Percentiles rank a stretch among this genome's conserved stretches.
These are phyloP conservation scores for Suhomyces bribrorum DNA, from an alignment of 1,139 yeast species.

Conservation along the genomic window DNA sequence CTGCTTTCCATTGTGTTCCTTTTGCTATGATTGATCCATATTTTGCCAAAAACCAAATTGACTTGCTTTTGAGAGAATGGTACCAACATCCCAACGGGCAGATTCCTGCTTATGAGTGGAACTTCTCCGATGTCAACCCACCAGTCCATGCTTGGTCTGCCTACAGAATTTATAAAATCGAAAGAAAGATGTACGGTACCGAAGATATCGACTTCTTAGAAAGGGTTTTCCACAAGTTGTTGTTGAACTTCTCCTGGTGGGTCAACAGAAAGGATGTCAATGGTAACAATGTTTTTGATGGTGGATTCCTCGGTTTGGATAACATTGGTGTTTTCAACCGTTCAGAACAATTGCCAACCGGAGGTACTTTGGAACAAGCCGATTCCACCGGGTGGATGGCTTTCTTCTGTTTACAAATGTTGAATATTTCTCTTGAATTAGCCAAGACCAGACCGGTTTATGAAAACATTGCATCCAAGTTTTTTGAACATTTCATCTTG, in stretches of 20 bases:
- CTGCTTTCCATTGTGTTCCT: slow-evolving; percentile 95
- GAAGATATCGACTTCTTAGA: slow-evolving; percentile 87
- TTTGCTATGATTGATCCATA: slow-evolving; percentile 94
- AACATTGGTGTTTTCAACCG: slow-evolving; percentile 93
- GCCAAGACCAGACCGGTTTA: slow-evolving; percentile 85
- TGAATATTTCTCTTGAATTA: slow-evolving; percentile 88
- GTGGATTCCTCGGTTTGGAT: slow-evolving; percentile 92
- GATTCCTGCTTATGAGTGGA: slow-evolving; percentile 97
- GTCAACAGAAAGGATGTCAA: slow-evolving; percentile 88
- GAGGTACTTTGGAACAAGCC: slow-evolving; percentile 90
- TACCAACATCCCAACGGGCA: slow-evolving; percentile 99
- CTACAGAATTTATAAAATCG: slow-evolving; percentile 85
- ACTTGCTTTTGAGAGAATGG: slow-evolving; percentile 90
- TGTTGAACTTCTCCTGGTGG: slow-evolving; percentile 97
- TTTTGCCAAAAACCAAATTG: slow-evolving; percentile 89
- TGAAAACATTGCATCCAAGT: slow-evolving; percentile 93
- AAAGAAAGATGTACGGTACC: slow-evolving; percentile 79
- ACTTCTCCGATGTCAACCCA: slow-evolving; percentile 92
- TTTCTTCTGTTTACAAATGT: slow-evolving; percentile 86
- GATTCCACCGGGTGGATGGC: slow-evolving; percentile 99
- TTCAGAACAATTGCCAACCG: slow-evolving; percentile 93
- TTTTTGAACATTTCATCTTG: slow-evolving; percentile 88
- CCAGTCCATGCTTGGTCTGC: slow-evolving; percentile 99
- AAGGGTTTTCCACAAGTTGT: slow-evolving; percentile 85
- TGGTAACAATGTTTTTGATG: slow-evolving; percentile 91